Evolutionary conservation across 2,329 filamentous ascomycete species (phyloP), one percentile per base, ranked within the genome.

Genomic region (Fusarium irregulare): DNA sequence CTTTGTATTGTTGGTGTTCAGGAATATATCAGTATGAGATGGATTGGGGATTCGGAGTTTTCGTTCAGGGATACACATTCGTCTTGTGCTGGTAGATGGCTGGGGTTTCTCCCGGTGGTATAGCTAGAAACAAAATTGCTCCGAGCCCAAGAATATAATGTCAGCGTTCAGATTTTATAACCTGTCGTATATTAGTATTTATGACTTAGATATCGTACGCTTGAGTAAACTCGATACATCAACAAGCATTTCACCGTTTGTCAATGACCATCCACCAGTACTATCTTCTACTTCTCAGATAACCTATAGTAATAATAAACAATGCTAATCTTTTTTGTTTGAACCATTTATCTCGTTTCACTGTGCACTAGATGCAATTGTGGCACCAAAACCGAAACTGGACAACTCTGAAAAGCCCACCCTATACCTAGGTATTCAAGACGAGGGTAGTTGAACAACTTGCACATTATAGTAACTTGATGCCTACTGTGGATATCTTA

Each of bases 51-150:
- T 44, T 32, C 41, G 48, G n/a, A 46, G 46, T 44, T 32, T 27
- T 41, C 44, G 18, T 57, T 62, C 46, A 59, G 56, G 59, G 68
- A 56, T 16, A 58, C 34, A 50, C 37, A 50, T 65, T 59, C 54
- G 54, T 34, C 44, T 45, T 34, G 48, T 28, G 32, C 42, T 65
- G 40, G 42, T 62, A 60, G 64, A 71, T 20, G 56, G 50, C 20
- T 8, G 44, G 62, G 37, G 25, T 25, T 49, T 32, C 20, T 32
- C 12, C 16, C 30, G 42, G 21, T 27, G 57, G 49, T 32, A 34
- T 34, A 44, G 45, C 47, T 50, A 37, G 40, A 47, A 28, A 50
- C 40, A 68, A 64, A 72, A 56, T 60, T 67, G 61, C 50, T 40
- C 16, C 18, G 20, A 21, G 14, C 13, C 16, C 28, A 27, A 18